phyloP scores from a whole-genome alignment of 1,284 basidiomycete genomes.

The Pseudozyma tsukubaensis region DNA sequence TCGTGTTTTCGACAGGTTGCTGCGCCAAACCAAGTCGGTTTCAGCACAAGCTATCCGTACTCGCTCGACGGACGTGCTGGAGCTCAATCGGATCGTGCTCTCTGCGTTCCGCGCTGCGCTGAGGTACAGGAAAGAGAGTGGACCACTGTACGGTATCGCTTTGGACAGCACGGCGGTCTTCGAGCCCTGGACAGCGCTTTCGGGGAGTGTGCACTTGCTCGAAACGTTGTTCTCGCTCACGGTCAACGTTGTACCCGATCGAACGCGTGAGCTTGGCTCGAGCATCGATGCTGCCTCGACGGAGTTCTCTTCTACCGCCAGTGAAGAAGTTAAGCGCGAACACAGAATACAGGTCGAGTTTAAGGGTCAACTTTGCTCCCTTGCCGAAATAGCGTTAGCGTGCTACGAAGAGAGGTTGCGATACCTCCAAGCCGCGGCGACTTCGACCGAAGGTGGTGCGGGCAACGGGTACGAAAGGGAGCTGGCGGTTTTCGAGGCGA shows the following conservation, averaged over 20 bases:
- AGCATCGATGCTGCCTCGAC: conserved; percentile 68
- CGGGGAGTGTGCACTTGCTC: conserved; percentile 77
- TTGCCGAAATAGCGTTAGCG: conserved; percentile 71
- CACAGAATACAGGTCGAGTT: conserved; percentile 65
- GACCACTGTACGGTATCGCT: conserved; percentile 80
- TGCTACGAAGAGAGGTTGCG: conserved; percentile 69
- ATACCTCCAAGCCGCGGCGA: conserved; percentile 61
- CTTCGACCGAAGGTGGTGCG: not conserved
- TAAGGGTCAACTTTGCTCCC: conserved; percentile 78
- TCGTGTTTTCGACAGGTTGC: conserved; percentile 41
- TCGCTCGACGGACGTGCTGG: conserved; percentile 62
- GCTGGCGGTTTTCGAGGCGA: conserved; percentile 74
- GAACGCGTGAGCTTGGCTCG: conserved; percentile 71
- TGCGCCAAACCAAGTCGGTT: conserved; percentile 21
- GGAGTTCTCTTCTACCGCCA: conserved; percentile 40
- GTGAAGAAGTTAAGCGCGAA: conserved; percentile 59
- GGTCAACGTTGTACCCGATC: conserved; percentile 71
- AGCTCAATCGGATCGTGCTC: conserved; percentile 79
- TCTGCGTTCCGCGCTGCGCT: conserved; percentile 79
- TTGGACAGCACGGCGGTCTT: conserved; percentile 71
- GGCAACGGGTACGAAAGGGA: conserved; percentile 70
- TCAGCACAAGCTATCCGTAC: conserved; percentile 21
- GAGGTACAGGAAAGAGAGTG: conserved; percentile 79
- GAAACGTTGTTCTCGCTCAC: conserved; percentile 80
- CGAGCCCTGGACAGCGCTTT: conserved; percentile 85